Conservation (phyloP, 306 rosid species). For the Abrus precatorius region DNA sequence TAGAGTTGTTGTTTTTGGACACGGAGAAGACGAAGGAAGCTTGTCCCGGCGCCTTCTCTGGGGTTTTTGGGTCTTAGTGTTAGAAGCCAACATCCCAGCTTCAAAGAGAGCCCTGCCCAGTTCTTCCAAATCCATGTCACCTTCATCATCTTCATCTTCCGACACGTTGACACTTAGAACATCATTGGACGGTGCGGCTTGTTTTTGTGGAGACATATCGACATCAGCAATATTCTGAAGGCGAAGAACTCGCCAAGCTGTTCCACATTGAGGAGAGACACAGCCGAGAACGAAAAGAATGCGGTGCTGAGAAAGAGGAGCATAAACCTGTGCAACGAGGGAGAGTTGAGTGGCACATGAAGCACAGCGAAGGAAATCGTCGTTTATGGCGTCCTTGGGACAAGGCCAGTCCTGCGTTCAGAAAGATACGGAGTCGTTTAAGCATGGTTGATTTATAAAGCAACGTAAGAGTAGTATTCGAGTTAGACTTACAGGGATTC, state of each 20-base stretch:
- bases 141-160: conserved; percentile 55
- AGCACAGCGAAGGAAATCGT: conserved; percentile 64
- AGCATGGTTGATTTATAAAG: too few relatives aligned
- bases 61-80: conserved; percentile 54
- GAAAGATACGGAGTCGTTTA: too few relatives aligned
- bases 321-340: conserved; percentile 78
- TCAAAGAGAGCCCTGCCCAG: conserved; percentile 67
- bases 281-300: conserved; percentile 77
- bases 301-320: conserved; percentile 84
- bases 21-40: conserved; percentile 41
- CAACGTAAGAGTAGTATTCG: too few relatives aligned
- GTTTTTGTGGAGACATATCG: conserved; percentile 40
- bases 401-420: conserved; percentile 75
- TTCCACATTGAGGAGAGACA: conserved; percentile 62
- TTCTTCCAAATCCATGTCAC: conserved; percentile 69
- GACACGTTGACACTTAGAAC: conserved; percentile 44
- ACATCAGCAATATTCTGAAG: conserved; percentile 60
- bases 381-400: conserved; percentile 50
- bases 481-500: conserved; percentile 69
- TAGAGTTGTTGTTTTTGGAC: conserved; percentile 37
- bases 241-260: conserved; percentile 80
- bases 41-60: conserved; percentile 23
- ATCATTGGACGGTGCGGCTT: conserved; percentile 23
- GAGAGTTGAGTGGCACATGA: conserved; percentile 64
- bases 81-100: conserved; percentile 60